Evolutionary conservation across 495 filamentous ascomycete genomes (phyloP).

Genomic region (Podospora bellae-mahoneyi): DNA sequence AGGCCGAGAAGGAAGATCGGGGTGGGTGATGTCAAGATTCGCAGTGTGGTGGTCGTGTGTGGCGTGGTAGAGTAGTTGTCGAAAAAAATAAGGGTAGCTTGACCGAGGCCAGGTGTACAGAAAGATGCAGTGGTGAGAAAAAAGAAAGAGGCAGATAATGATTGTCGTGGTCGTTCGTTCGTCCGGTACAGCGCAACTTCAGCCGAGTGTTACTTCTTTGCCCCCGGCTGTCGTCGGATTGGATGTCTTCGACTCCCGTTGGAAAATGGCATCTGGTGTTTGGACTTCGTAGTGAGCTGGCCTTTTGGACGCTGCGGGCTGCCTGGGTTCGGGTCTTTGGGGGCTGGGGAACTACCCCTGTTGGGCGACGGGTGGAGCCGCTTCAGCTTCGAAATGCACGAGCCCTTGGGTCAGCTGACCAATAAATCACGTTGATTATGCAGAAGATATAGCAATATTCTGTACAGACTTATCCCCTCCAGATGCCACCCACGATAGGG

Average conservation of each 20-base stretch:
- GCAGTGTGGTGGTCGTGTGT: neutral
- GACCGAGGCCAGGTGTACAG: slow-evolving; percentile 13
- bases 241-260: slow-evolving; percentile 9
- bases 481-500: too few species aligned
- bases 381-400: neutral
- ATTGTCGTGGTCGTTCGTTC: slow-evolving; percentile 13
- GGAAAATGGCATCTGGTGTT: slow-evolving; percentile 11
- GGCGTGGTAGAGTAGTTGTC: neutral
- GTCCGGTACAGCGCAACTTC: slow-evolving; percentile 14
- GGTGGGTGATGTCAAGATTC: neutral
- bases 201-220: slow-evolving; percentile 10
- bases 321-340: neutral
- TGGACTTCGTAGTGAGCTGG: slow-evolving; percentile 29
- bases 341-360: neutral
- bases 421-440: too few species aligned
- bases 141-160: slow-evolving; percentile 16
- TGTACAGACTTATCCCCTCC: too few species aligned
- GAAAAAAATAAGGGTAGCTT: neutral
- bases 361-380: neutral
- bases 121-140: slow-evolving; percentile 11
- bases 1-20: slow-evolving; percentile 1
- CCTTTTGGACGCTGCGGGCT: slow-evolving; percentile 23
- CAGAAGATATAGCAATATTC: too few species aligned
- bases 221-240: slow-evolving; percentile 5
- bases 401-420: neutral